Conservation (phyloP, 179 eudicot genomes). For the Gypsophila paniculata region DNA sequence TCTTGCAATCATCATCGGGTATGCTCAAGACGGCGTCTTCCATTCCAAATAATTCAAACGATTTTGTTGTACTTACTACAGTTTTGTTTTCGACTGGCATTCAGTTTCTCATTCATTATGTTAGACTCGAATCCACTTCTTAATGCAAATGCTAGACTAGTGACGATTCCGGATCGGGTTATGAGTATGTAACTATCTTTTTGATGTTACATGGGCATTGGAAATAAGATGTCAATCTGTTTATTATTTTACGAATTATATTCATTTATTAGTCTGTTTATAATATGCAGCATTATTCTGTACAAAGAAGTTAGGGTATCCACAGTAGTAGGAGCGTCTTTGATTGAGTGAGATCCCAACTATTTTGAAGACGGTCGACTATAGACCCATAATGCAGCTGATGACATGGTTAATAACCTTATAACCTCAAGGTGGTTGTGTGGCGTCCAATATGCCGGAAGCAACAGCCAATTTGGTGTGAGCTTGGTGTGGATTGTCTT, state of each 20-base stretch:
- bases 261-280: too few relatives aligned
- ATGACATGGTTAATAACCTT: too few relatives aligned
- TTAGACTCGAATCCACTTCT: background rate
- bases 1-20: background rate
- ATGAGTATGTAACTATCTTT: slow-evolving; percentile 13
- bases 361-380: too few relatives aligned
- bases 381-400: too few relatives aligned
- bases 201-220: slow-evolving; percentile 4
- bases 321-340: too few relatives aligned
- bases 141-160: slow-evolving; percentile 15
- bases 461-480: too few relatives aligned
- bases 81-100: slow-evolving; percentile 8
- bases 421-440: too few relatives aligned
- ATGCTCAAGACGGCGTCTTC: background rate
- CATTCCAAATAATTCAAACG: slow-evolving; percentile 13
- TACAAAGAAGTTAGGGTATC: too few relatives aligned
- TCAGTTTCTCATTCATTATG: background rate
- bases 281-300: too few relatives aligned
- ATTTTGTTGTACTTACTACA: background rate
- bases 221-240: slow-evolving; percentile 8
- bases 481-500: too few relatives aligned
- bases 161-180: background rate
- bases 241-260: background rate
- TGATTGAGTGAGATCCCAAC: too few relatives aligned
- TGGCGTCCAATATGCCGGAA: too few relatives aligned